Percentiles rank a stretch among this genome's conserved stretches.
phyloP scores from a whole-genome alignment of 1,284 basidiomycete genomes.

The Naganishia sp. region DNA sequence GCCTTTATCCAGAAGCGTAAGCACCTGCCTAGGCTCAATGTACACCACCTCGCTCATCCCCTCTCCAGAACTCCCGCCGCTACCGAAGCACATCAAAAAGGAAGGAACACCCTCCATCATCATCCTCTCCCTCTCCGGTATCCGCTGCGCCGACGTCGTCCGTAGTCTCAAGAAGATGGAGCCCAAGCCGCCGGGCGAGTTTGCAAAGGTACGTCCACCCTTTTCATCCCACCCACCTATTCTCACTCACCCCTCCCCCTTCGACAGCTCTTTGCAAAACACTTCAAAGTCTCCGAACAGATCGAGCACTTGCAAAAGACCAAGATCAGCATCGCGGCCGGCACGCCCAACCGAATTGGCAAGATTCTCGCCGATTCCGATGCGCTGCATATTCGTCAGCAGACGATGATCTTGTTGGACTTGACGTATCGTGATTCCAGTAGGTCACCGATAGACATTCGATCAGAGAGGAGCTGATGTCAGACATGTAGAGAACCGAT shows the following conservation, averaged over 20 bases:
- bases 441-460: slow-evolving; percentile 5
- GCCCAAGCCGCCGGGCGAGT: slow-evolving; percentile 43
- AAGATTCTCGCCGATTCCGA: slow-evolving; percentile 47
- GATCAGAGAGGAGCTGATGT: too few species aligned
- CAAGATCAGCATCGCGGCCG: slow-evolving; percentile 52
- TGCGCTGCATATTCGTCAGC: slow-evolving; percentile 41
- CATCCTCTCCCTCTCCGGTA: slow-evolving; percentile 50
- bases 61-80: slow-evolving; percentile 34
- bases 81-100: slow-evolving; percentile 38
- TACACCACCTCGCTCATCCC: not conserved
- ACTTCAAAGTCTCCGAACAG: slow-evolving; percentile 54
- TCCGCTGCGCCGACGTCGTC: slow-evolving; percentile 54
- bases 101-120: slow-evolving; percentile 47
- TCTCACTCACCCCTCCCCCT: not conserved
- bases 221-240: not conserved
- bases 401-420: slow-evolving; percentile 52
- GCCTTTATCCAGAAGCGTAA: slow-evolving; percentile 31
- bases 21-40: not conserved
- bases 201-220: slow-evolving; percentile 50
- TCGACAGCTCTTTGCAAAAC: slow-evolving; percentile 54
- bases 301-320: slow-evolving; percentile 51
- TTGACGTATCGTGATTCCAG: slow-evolving; percentile 40
- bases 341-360: slow-evolving; percentile 53
- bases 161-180: slow-evolving; percentile 46
- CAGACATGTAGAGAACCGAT: slow-evolving; percentile 46